Conservation (phyloP, 108 stramenopile species). For the Cyclotella baltica region DNA sequence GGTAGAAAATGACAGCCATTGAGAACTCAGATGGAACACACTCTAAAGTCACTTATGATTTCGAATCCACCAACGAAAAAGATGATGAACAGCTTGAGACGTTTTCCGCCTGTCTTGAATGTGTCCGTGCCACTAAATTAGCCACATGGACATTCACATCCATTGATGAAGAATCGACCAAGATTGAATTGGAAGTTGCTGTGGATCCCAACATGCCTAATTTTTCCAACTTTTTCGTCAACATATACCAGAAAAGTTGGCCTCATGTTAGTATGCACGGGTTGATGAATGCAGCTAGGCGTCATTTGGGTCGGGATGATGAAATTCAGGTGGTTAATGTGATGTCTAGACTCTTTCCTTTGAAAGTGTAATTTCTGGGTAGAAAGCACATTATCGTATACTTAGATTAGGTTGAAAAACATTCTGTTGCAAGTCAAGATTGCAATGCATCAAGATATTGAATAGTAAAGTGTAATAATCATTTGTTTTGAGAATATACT, state of each 20-base stretch:
- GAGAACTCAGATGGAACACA: slow-evolving; percentile 28
- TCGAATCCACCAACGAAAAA: slow-evolving; percentile 14
- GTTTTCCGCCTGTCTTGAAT: slow-evolving; percentile 14
- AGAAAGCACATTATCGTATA: background rate
- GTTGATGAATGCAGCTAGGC: slow-evolving; percentile 33
- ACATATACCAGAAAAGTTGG: slow-evolving; percentile 30
- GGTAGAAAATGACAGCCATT: slow-evolving; percentile 36
- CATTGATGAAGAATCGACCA: slow-evolving; percentile 29
- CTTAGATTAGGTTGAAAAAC: background rate
- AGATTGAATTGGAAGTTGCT: slow-evolving; percentile 27
- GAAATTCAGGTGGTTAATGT: slow-evolving; percentile 25
- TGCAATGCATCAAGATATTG: background rate
- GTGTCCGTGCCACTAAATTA: slow-evolving; percentile 32
- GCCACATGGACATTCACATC: slow-evolving; percentile 40
- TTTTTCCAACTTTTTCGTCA: slow-evolving; percentile 24
- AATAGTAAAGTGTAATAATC: too few relatives aligned
- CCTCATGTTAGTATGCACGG: slow-evolving; percentile 37
- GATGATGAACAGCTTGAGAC: background rate
- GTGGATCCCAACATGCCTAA: slow-evolving; percentile 28
- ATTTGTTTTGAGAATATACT: background rate
- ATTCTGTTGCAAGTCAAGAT: background rate
- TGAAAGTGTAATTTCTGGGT: slow-evolving; percentile 12
- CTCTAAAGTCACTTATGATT: slow-evolving; percentile 33
- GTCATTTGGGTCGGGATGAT: slow-evolving; percentile 25
- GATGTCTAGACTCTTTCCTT: slow-evolving; percentile 32